Conservation (phyloP, 139 green algal species). For the Pycnococcus provasolii region DNA sequence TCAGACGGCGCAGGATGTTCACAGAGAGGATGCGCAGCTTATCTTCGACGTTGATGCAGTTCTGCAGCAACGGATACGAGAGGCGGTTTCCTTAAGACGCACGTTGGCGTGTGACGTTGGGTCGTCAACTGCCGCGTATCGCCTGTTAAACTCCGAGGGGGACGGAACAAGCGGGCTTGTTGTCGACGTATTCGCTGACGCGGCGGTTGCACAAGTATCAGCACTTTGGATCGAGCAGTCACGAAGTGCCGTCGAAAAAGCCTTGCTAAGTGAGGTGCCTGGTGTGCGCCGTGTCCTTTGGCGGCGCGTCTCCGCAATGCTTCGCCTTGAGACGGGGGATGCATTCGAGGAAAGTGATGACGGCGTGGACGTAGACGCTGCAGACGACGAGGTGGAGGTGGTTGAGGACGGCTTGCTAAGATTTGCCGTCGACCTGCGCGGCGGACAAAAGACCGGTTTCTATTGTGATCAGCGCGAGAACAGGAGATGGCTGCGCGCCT, state of each 20-base stretch:
- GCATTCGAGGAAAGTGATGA: conserved; percentile 11
- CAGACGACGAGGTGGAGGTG: conserved; percentile 17
- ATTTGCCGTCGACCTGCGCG: conserved; percentile 19
- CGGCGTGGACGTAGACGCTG: conserved; percentile 12
- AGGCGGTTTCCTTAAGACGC: conserved; percentile 12
- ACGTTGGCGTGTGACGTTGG: not conserved
- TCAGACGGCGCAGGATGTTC: conserved; percentile 16
- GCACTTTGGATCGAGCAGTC: conserved; percentile 29
- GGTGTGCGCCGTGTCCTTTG: conserved; percentile 5
- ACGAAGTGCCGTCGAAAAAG: not conserved
- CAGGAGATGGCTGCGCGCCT: conserved; percentile 25
- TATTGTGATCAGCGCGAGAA: conserved; percentile 60
- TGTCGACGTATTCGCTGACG: conserved; percentile 24
- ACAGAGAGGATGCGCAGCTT: conserved; percentile 3
- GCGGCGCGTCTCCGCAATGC: conserved; percentile 21
- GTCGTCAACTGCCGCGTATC: conserved; percentile 26
- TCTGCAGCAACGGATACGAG: conserved; percentile 5
- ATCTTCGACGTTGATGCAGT: conserved; percentile 5
- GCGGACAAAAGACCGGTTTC: conserved; percentile 36
- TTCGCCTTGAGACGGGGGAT: not conserved
- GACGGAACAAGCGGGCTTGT: conserved; percentile 33
- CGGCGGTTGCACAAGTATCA: conserved; percentile 21
- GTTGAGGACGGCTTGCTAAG: conserved; percentile 24
- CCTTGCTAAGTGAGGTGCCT: not conserved
- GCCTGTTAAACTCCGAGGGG: conserved; percentile 39